These are phyloP conservation scores for Candida ulmi DNA, from an alignment of 805 yeast species.

Conservation along the genomic window DNA sequence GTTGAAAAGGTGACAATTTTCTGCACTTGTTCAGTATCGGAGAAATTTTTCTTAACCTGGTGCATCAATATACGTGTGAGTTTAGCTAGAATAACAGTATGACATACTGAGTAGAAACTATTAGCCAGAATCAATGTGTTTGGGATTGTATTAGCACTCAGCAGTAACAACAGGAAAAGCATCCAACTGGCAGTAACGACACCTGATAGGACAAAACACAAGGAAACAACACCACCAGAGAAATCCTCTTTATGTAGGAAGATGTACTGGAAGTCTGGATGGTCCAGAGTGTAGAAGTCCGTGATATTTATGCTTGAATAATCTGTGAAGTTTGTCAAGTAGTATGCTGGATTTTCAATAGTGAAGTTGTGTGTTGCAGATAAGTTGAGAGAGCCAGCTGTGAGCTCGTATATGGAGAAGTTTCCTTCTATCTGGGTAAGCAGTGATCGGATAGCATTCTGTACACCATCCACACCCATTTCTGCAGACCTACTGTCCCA, in stretches of 20 bases:
- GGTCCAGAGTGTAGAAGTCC: not conserved
- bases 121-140: conserved; percentile 51
- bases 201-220: conserved; percentile 49
- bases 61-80: conserved; percentile 38
- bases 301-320: conserved; percentile 1
- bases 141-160: conserved; percentile 57
- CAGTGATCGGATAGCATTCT: not conserved
- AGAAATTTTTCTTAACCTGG: conserved; percentile 49
- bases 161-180: conserved; percentile 48
- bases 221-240: conserved; percentile 32
- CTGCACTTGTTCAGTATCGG: conserved; percentile 43
- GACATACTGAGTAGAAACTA: conserved; percentile 46
- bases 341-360: conserved; percentile 34
- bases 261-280: conserved; percentile 1
- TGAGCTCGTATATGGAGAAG: conserved; percentile 15
- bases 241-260: conserved; percentile 28
- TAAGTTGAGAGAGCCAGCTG: conserved; percentile 11
- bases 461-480: not conserved
- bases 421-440: not conserved
- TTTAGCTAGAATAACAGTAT: conserved; percentile 44
- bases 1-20: conserved; percentile 31
- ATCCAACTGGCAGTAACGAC: conserved; percentile 66
- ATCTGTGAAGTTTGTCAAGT: conserved; percentile 41
- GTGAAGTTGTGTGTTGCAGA: conserved; percentile 1
- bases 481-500: too few species aligned